These are phyloP conservation scores for Trichoderma atrobrunneum DNA, from an alignment of 2,329 filamentous ascomycete genomes.

Conservation along the genomic window DNA sequence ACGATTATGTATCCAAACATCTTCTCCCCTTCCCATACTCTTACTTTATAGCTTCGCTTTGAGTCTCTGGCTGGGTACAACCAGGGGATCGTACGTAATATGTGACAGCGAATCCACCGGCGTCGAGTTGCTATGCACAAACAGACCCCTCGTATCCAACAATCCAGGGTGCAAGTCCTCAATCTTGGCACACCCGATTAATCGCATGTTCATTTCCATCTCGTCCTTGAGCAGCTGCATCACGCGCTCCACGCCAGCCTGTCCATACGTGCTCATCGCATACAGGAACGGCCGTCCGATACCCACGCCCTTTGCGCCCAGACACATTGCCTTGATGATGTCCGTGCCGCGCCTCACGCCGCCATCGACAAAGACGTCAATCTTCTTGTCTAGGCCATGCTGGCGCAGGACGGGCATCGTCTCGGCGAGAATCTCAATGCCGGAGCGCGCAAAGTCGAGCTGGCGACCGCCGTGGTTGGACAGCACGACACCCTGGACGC, in stretches of 20 bases:
- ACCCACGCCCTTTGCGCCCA: slow-evolving; percentile 88
- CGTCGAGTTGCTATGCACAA: slow-evolving; percentile 48
- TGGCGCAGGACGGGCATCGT: slow-evolving; percentile 83
- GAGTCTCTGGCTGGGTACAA: slow-evolving; percentile 49
- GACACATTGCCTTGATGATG: slow-evolving; percentile 89
- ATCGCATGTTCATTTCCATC: slow-evolving; percentile 98
- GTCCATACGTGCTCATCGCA: slow-evolving; percentile 90
- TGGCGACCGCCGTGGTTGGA: slow-evolving; percentile 96
- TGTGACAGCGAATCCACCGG: slow-evolving; percentile 48
- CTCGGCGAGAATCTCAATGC: slow-evolving; percentile 86
- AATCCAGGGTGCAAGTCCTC: slow-evolving; percentile 77
- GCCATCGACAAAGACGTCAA: slow-evolving; percentile 90
- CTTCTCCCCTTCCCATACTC: neutral
- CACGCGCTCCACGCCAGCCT: slow-evolving; percentile 82
- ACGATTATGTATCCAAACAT: neutral
- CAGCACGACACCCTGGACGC: slow-evolving; percentile 85
- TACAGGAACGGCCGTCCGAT: slow-evolving; percentile 95
- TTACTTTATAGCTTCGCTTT: slow-evolving; percentile 50
- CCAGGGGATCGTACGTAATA: slow-evolving; percentile 54
- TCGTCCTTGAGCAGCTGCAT: slow-evolving; percentile 94
- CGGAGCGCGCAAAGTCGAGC: slow-evolving; percentile 86
- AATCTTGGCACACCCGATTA: slow-evolving; percentile 76
- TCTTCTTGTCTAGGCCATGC: slow-evolving; percentile 67
- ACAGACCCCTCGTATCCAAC: slow-evolving; percentile 72
- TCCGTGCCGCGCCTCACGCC: slow-evolving; percentile 88